phyloP scores from a whole-genome alignment of 768 basidiomycete genomes.

The Russula brevipes region DNA sequence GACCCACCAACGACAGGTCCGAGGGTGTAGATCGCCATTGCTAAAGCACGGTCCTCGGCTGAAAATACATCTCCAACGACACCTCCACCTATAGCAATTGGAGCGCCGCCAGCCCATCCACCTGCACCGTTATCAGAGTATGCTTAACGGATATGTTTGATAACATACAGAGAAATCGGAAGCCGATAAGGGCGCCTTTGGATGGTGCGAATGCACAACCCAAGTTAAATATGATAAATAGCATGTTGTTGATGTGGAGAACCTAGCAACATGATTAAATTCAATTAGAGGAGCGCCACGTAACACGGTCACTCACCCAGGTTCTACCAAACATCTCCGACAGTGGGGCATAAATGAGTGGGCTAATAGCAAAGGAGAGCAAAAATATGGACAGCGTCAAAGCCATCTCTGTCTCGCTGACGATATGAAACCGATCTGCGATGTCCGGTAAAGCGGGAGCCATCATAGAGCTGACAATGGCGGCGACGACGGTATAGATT shows the following conservation, averaged over 20 bases:
- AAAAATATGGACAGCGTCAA: conserved; percentile 62
- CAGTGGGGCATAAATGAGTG: conserved; percentile 57
- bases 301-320: conserved; percentile 44
- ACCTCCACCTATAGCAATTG: conserved; percentile 60
- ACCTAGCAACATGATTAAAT: conserved; percentile 37
- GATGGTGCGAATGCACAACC: conserved; percentile 67
- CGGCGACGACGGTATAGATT: conserved; percentile 51
- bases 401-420: conserved; percentile 46
- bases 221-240: conserved; percentile 58
- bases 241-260: conserved; percentile 57
- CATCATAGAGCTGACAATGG: conserved; percentile 60
- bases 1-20: conserved; percentile 52
- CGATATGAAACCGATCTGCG: conserved; percentile 47
- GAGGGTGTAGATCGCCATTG: conserved; percentile 64
- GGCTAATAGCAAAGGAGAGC: conserved; percentile 60
- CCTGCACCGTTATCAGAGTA: conserved; percentile 34
- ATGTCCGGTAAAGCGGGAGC: conserved; percentile 60
- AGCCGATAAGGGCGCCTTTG: conserved; percentile 49
- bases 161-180: conserved; percentile 61
- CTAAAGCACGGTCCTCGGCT: conserved; percentile 54
- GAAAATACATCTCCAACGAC: conserved; percentile 60
- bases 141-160: neutral
- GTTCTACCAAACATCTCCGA: conserved; percentile 71
- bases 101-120: conserved; percentile 59
- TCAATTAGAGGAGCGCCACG: too few relatives aligned